Evolutionary conservation across 441 rosid genomes (phyloP), one percentile per base, ranked within the genome.

Genomic region (Bruguiera hainesii): DNA sequence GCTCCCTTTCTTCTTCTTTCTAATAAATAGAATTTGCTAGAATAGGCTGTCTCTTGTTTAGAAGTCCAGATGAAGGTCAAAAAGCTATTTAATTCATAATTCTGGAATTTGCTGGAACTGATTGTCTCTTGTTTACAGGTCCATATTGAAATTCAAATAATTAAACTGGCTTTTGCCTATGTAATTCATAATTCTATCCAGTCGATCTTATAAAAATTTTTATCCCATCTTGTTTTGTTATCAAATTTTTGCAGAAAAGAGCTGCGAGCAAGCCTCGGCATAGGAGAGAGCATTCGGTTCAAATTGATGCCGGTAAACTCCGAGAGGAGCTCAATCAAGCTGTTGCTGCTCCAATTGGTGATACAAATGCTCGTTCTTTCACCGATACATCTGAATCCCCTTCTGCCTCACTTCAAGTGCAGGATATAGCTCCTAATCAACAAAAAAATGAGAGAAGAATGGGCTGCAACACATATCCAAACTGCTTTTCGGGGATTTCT

Each of bases 401-500:
- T 74, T 80, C 84, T 31, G 78, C 78, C 78, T 82, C 95, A 37
- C 68, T 71, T 64, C 85, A 86, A 69, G 78, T 78, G 56, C 82
- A 81, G 71, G 85, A 75, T 73, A 66, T 71, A n/a, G 73, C 71
- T 75, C 73, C 63, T 35, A 71, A 70, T 81, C 85, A 77, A 71
- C 86, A 82, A 73, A 67, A 67, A 49, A 46, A 51, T 62, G 58
- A 80, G 73, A 74, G 91, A 86, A 78, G 84, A 89, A 74, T 75
- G 70, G 78, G 97, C 98, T 65, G 94, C 98, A 48, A 87, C 85
- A 33, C 83, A 85, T 60, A 90, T 95, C 55, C 98, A 95, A 79
- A 90, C 99, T 39, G 87, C 96, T 60, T 95, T 88, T 71, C 90
- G 96, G 63, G 95, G 95, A 69, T 95, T 95, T 81, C 75, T 95